Evolutionary conservation across 306 rosid genomes (phyloP).

Genomic region (Delonix regia): DNA sequence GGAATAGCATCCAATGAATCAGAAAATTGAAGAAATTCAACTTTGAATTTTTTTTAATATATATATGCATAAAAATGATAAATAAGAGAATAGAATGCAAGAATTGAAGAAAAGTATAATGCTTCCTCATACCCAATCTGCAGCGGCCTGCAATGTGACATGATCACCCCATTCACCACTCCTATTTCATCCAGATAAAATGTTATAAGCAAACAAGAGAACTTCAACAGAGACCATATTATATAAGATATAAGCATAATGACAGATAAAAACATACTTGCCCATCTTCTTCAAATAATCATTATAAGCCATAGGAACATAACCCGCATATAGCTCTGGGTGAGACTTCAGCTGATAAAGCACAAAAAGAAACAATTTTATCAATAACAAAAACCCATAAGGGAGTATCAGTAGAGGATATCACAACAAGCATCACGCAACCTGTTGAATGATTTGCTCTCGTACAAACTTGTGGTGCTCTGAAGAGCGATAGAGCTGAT

Average conservation of each 20-base stretch:
- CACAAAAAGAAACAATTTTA: conserved; percentile 12
- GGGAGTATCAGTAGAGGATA: neutral
- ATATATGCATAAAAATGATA: neutral
- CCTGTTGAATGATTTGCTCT: conserved; percentile 85
- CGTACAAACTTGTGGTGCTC: conserved; percentile 82
- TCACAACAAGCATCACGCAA: conserved; percentile 37
- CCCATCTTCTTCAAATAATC: conserved; percentile 87
- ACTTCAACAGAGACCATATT: conserved; percentile 17
- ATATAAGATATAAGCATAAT: neutral
- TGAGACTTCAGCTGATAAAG: conserved; percentile 61
- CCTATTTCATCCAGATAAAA: conserved; percentile 60
- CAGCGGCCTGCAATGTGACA: conserved; percentile 97
- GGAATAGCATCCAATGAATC: conserved; percentile 12
- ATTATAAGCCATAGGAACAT: conserved; percentile 81
- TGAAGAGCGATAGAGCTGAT: conserved; percentile 89
- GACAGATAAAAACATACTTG: conserved; percentile 57
- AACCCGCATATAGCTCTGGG: conserved; percentile 68
- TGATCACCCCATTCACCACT: conserved; percentile 99
- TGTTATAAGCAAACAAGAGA: conserved; percentile 31
- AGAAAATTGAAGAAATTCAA: conserved; percentile 2
- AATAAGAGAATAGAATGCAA: conserved; percentile 29
- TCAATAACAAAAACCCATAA: conserved; percentile 26
- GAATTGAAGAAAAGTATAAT: neutral
- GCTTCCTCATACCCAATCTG: conserved; percentile 79
- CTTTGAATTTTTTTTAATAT: conserved; percentile 12